phyloP scores from a whole-genome alignment of 495 filamentous ascomycete genomes.

The Penicillium argentinense region DNA sequence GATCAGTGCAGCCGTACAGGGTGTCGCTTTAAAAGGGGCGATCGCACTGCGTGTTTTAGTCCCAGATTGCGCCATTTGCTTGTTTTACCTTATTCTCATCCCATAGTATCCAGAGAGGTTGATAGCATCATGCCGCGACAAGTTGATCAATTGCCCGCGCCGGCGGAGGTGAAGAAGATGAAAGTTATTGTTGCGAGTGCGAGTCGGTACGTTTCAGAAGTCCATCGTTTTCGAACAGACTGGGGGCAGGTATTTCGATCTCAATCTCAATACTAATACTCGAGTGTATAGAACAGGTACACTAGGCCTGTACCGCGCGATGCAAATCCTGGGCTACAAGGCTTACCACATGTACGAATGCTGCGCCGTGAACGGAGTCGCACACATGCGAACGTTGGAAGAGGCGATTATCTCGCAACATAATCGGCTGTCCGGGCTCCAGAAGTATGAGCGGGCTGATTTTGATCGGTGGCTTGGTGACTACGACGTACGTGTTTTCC shows the following conservation, averaged over 20 bases:
- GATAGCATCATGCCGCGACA: constrained; percentile 17
- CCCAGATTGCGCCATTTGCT: too few species aligned
- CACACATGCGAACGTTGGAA: constrained; percentile 19
- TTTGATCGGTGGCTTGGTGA: constrained; percentile 22
- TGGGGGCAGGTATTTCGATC: too few species aligned
- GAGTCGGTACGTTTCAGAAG: constrained; percentile 15
- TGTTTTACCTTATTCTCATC: not conserved
- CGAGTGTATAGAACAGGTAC: constrained; percentile 21
- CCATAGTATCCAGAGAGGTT: too few species aligned
- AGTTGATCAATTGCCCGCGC: constrained; percentile 14
- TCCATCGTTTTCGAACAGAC: too few species aligned
- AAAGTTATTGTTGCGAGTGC: constrained; percentile 25
- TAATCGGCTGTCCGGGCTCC: constrained; percentile 18
- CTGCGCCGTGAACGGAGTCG: not conserved
- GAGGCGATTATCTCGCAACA: constrained; percentile 16
- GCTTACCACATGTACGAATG: constrained; percentile 25
- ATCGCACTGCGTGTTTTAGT: too few species aligned
- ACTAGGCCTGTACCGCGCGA: constrained; percentile 19
- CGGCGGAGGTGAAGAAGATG: constrained; percentile 9
- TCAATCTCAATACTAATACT: too few species aligned
- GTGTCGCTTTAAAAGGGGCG: too few species aligned
- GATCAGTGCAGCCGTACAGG: too few species aligned
- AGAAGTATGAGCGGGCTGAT: constrained; percentile 13
- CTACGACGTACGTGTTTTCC: constrained; percentile 17
- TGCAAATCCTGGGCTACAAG: constrained; percentile 23